These are phyloP conservation scores for Blastocystis sp. DNA, from an alignment of 352 stramenopile genomes.

Conservation along the genomic window DNA sequence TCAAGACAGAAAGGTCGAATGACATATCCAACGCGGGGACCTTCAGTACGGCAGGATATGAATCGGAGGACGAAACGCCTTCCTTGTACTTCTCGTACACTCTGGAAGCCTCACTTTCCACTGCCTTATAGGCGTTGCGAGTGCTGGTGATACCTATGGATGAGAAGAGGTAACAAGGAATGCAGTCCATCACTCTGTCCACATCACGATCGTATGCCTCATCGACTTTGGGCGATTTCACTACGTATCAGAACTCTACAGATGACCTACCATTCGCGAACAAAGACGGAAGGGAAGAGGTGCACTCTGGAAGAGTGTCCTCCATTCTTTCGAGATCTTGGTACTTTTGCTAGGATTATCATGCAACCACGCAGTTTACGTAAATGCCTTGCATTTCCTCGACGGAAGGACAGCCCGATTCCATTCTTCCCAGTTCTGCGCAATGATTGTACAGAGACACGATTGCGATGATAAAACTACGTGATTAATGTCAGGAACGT, in stretches of 20 bases:
- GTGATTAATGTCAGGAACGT: neutral
- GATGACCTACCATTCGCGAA: neutral
- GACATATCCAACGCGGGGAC: constrained; percentile 17
- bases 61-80: neutral
- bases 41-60: neutral
- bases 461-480: constrained; percentile 32
- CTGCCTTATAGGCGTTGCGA: neutral
- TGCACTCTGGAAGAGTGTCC: constrained; percentile 1
- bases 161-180: no score
- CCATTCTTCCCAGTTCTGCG: no score
- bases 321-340: neutral
- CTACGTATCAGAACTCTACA: neutral
- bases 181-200: neutral
- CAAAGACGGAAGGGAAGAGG: neutral
- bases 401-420: no score
- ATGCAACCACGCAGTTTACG: no score
- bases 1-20: neutral
- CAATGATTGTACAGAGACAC: constrained; percentile 1
- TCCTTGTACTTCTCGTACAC: neutral
- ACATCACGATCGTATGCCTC: neutral
- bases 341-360: neutral
- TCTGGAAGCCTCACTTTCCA: neutral
- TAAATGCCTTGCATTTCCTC: no score
- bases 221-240: neutral
- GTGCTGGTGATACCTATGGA: no score